phyloP scores from a whole-genome alignment of 352 stramenopile genomes.

The Phytophthora agathidicida region DNA sequence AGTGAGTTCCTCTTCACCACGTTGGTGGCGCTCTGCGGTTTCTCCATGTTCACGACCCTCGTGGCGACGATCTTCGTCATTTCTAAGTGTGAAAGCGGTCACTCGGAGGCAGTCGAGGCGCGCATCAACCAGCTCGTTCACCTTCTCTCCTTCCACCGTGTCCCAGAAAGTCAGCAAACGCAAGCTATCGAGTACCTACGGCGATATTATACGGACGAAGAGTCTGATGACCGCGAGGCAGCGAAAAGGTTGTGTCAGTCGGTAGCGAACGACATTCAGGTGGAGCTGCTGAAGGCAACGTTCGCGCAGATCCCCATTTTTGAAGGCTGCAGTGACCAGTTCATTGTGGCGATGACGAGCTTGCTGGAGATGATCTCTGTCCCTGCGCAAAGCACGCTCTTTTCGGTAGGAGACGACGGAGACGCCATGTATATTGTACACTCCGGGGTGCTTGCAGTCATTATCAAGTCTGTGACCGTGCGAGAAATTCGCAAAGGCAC shows the following conservation, averaged over 20 bases:
- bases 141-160: slow-evolving; percentile 68
- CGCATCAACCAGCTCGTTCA: slow-evolving; percentile 80
- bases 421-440: slow-evolving; percentile 85
- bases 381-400: slow-evolving; percentile 61
- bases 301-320: slow-evolving; percentile 67
- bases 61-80: slow-evolving; percentile 83
- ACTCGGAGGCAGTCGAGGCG: slow-evolving; percentile 59
- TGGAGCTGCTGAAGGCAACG: slow-evolving; percentile 61
- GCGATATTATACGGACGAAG: slow-evolving; percentile 69
- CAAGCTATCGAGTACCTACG: slow-evolving; percentile 74
- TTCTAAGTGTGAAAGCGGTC: slow-evolving; percentile 78
- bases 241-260: slow-evolving; percentile 74
- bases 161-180: slow-evolving; percentile 57
- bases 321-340: slow-evolving; percentile 54
- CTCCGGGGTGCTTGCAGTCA: slow-evolving; percentile 66
- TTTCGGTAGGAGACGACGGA: slow-evolving; percentile 56
- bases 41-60: slow-evolving; percentile 72
- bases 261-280: slow-evolving; percentile 78
- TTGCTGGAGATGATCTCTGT: slow-evolving; percentile 68
- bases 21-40: slow-evolving; percentile 65
- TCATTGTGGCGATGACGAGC: slow-evolving; percentile 68
- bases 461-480: slow-evolving; percentile 61
- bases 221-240: slow-evolving; percentile 75
- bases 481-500: slow-evolving; percentile 73
- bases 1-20: slow-evolving; percentile 72